Base-by-base conservation (phyloP, 1,284 basidiomycete species). In the Ceratobasidium theobromae region DNA sequence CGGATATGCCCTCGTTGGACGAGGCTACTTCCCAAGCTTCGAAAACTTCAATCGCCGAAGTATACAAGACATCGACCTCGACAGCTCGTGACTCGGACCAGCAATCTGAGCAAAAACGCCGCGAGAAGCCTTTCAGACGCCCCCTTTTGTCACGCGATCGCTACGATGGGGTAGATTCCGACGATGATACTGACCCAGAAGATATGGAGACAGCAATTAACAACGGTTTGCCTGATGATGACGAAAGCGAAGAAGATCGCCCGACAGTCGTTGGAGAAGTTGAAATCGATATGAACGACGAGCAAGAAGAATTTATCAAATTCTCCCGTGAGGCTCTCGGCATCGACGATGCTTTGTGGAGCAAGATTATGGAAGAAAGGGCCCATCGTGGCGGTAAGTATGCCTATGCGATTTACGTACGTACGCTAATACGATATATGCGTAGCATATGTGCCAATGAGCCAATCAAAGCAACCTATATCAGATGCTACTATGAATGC, bases 301-400 rank as follows among this genome's bases (percentile, higher is more conserved):
- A 98, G 76, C 84, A 92, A 75, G 91, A 90, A 69, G 95, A 96
- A 70, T 98, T 97, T 71, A 78, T 98, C 48, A 89, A 92, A 75
- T 98, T 98, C 76, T 90, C 95, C 11, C 84, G 92, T 52, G 89
- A 96, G 72, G 86, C 90, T 5, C 78, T 98, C 43, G 95, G 95
- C 0, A 89, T 98, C 70, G 84, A 82, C 52, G 87, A 93, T 69
- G 84, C 86, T 16, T 87, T 93, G 75, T 98, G 94, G 91, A 78
- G 81, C 21, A 82, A 85, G 18, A 97, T 98, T 57, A 72, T 98
- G 32, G 77, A 80, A 66, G 91, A 93, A 66, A 81, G 95, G 45
- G 79, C 81, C 72, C 79, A 80, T 38, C 80, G 91, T 68, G 93
- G 93, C 72, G 91, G 92, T 92, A 71, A 70, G 84, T 77, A 46